Conservation (phyloP, 805 yeast genomes). For the Metschnikowia kunwiensis region DNA sequence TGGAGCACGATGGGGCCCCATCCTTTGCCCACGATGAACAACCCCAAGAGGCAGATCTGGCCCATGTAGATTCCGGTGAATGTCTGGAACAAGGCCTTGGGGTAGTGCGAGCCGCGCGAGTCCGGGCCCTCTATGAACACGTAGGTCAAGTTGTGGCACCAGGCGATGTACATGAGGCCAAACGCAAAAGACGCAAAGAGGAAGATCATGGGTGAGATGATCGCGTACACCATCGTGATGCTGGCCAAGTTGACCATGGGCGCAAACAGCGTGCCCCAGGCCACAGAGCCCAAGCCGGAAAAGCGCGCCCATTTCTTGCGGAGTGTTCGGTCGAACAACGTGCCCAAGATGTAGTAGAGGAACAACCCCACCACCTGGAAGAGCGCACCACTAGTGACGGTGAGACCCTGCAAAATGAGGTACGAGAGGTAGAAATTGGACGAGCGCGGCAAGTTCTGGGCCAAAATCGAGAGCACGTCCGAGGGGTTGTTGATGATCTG, state of each 20-base stretch:
- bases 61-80: constrained; percentile 86
- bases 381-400: constrained; percentile 61
- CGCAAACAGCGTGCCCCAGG: constrained; percentile 82
- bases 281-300: constrained; percentile 46
- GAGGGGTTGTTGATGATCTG: constrained; percentile 59
- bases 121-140: constrained; percentile 67
- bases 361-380: constrained; percentile 60
- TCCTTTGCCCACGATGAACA: constrained; percentile 85
- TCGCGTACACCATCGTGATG: constrained; percentile 62
- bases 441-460: constrained; percentile 68
- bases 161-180: constrained; percentile 69
- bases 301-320: constrained; percentile 67
- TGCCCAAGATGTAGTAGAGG: constrained; percentile 57
- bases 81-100: constrained; percentile 85
- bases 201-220: constrained; percentile 80
- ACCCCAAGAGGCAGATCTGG: constrained; percentile 79
- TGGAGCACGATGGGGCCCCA: constrained; percentile 92
- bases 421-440: constrained; percentile 73
- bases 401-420: constrained; percentile 64
- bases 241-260: constrained; percentile 67
- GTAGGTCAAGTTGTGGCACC: constrained; percentile 72
- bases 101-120: constrained; percentile 77
- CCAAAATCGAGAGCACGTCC: constrained; percentile 54
- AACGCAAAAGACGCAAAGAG: constrained; percentile 72
- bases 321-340: constrained; percentile 56